Conservation (phyloP, 306 rosid species). For the Rosa lucieae region DNA sequence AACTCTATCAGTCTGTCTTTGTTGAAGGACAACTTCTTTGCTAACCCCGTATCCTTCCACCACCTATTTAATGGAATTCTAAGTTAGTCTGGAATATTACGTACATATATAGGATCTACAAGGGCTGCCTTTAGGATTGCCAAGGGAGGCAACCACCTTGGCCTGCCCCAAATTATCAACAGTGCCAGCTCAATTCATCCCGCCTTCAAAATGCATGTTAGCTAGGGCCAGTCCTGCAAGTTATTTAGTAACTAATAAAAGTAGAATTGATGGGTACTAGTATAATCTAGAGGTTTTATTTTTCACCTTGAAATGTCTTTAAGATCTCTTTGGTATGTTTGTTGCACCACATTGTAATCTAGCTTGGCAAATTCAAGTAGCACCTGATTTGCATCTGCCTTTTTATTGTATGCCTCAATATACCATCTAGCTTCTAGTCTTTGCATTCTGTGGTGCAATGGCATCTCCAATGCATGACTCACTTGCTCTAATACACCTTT, state of each 20-base stretch:
- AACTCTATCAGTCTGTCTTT: conserved; percentile 57
- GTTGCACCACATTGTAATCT: conserved; percentile 52
- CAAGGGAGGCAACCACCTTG: not conserved
- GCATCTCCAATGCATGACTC: too few species aligned
- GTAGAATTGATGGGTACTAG: not conserved
- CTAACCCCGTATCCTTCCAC: conserved; percentile 53
- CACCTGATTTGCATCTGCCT: conserved; percentile 20
- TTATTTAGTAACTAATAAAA: not conserved
- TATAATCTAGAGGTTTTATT: too few species aligned
- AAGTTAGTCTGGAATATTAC: not conserved
- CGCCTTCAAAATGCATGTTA: too few species aligned
- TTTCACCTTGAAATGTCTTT: conserved; percentile 41
- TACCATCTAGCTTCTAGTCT: conserved; percentile 55
- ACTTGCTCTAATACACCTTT: too few species aligned
- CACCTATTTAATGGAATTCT: conserved; percentile 33
- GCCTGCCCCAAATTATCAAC: too few species aligned
- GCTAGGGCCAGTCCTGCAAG: not conserved
- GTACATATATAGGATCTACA: not conserved
- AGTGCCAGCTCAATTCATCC: too few species aligned
- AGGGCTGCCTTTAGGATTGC: not conserved
- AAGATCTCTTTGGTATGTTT: conserved; percentile 40
- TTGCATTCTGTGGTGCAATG: conserved; percentile 16
- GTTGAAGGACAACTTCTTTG: conserved; percentile 43
- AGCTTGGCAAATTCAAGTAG: conserved; percentile 46
- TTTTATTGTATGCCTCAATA: conserved; percentile 39